Conservation (phyloP, 768 basidiomycete genomes). For the Pisolithus marmoratus region DNA sequence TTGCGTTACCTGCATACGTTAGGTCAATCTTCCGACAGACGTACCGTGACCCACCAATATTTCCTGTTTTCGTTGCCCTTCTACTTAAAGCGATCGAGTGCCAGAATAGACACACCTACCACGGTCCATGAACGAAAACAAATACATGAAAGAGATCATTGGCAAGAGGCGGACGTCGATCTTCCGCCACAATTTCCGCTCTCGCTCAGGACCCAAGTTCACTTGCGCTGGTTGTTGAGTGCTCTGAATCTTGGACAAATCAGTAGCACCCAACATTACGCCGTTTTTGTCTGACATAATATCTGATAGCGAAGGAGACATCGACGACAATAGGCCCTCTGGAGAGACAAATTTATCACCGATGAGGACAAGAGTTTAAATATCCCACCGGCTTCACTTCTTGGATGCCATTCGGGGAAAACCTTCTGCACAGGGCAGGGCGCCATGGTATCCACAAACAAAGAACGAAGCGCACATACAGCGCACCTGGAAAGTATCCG, state of each 20-base stretch:
- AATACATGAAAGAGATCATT: slow-evolving; percentile 53
- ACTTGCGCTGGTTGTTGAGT: neutral
- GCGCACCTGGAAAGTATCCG: no score
- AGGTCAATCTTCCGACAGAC: neutral
- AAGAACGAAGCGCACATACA: no score
- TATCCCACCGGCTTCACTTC: no score
- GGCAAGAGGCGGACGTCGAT: slow-evolving; percentile 55
- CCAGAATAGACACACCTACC: slow-evolving; percentile 27
- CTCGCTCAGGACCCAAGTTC: slow-evolving; percentile 32
- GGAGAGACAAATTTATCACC: no score
- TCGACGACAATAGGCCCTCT: neutral
- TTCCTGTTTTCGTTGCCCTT: slow-evolving; percentile 31
- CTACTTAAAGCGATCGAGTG: neutral
- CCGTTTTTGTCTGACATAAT: neutral
- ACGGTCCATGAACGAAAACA: slow-evolving; percentile 61
- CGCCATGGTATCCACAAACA: no score
- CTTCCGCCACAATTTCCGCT: slow-evolving; percentile 52
- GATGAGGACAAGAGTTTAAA: no score
- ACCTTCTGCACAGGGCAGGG: no score
- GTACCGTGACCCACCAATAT: slow-evolving; percentile 40
- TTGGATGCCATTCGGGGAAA: no score
- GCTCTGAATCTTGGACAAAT: neutral
- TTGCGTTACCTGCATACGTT: slow-evolving; percentile 47
- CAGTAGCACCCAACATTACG: neutral
- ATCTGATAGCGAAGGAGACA: neutral